Evolutionary conservation across 345 rosid species (phyloP), one percentile per base, ranked within the genome.

Genomic region (Atalantia buxifolia): DNA sequence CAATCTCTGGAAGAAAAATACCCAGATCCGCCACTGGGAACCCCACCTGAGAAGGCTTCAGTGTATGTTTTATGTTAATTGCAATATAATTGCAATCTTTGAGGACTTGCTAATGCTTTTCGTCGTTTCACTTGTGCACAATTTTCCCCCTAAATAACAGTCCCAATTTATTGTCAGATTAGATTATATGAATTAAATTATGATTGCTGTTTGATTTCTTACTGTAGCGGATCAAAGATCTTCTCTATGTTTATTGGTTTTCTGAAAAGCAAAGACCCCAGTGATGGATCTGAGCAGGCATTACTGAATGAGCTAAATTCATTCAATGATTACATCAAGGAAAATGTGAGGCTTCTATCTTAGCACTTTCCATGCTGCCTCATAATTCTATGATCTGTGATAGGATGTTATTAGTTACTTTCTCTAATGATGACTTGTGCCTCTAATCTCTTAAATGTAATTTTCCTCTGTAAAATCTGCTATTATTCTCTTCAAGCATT

Each of bases 181-280:
- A 45, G 45, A 31, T 14, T 45, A 24, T 40, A 25, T 74, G 33
- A 63, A 24, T 70, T 77, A 45, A 66, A 60, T 71, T 57, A 64
- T 65, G 67, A 60, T 13, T 76, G 14, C 65, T 50, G 45, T 79
- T 71, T 65, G 3, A 78, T 50, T 59, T 62, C 78, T 62, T 76
- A 13, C 50, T 84, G 83, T 42, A 95, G 97, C n/a, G 97, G 99
- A 63, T 95, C 90, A 5, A 95, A 93, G 80, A 89, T 93, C 40
- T 92, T 93, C 89, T 93, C 99, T 76, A 86, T 94, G 27, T 95
- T 93, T 84, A 88, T 95, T 50, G 98, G 94, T 78, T 93, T 92
- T 71, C 95, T 95, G 35, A 93, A 93, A 86, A 93, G 98, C 90
- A 92, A 93, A 86, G 97, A 93, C 77, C 71, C 92, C 36, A 81